phyloP scores from a whole-genome alignment of 179 eudicot species.

The Beta macrorhiza region DNA sequence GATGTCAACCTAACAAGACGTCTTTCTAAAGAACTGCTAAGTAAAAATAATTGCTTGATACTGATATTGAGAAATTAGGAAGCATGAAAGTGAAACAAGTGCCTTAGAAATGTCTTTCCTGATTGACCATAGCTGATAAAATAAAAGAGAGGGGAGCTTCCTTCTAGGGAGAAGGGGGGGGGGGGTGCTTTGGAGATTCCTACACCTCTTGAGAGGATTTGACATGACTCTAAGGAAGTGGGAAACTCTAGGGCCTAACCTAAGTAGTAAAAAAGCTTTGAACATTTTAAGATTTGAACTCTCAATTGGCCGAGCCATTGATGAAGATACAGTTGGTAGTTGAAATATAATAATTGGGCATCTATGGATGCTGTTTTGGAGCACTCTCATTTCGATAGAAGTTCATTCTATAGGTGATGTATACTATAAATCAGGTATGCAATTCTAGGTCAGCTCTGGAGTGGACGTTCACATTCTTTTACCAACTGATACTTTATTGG shows the following conservation, averaged over 20 bases:
- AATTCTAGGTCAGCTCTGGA: conserved; percentile 9
- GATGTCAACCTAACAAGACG: background rate
- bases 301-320: background rate
- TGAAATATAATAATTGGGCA: background rate
- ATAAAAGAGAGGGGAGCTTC: too few relatives aligned
- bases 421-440: background rate
- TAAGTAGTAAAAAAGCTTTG: too few relatives aligned
- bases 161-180: too few relatives aligned
- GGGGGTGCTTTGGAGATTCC: too few relatives aligned
- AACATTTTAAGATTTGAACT: too few relatives aligned
- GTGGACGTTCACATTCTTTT: background rate
- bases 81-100: background rate
- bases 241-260: too few relatives aligned
- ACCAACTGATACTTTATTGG: background rate
- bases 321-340: background rate
- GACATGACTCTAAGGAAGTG: too few relatives aligned
- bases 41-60: background rate
- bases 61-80: background rate
- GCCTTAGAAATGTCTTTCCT: too few relatives aligned
- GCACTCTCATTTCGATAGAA: background rate
- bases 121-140: too few relatives aligned
- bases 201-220: too few relatives aligned
- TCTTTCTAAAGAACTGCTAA: background rate
- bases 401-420: background rate
- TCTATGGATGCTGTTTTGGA: background rate